These are phyloP conservation scores for Aspergillus ostianus DNA, from an alignment of 495 filamentous ascomycete species.

Conservation along the genomic window DNA sequence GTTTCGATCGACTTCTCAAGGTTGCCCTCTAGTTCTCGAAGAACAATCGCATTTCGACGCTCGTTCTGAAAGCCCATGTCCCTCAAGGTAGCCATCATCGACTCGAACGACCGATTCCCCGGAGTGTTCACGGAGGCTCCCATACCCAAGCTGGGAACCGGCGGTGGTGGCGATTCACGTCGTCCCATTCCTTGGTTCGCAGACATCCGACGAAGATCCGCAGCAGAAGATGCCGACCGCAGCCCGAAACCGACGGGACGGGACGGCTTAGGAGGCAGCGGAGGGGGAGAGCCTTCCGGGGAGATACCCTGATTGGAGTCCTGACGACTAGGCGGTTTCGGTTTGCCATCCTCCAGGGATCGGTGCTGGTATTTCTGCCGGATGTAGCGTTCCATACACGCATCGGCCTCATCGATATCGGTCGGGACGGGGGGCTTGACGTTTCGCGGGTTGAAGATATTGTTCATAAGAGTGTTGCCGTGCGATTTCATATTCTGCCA, in stretches of 20 bases:
- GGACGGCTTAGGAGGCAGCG: constrained; percentile 78
- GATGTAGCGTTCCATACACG: constrained; percentile 91
- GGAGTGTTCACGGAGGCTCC: constrained; percentile 62
- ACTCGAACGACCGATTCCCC: constrained; percentile 56
- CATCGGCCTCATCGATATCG: constrained; percentile 87
- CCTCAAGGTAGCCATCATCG: constrained; percentile 71
- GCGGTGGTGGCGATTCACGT: constrained; percentile 32
- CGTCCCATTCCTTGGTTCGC: constrained; percentile 29
- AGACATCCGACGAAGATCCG: constrained; percentile 46
- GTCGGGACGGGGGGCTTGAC: constrained; percentile 77
- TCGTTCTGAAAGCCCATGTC: constrained; percentile 95
- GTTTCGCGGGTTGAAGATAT: constrained; percentile 81
- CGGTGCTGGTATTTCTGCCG: constrained; percentile 84
- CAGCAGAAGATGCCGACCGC: constrained; percentile 70
- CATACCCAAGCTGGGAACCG: constrained; percentile 54
- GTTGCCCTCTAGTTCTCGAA: constrained; percentile 79
- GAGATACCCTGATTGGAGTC: constrained; percentile 39
- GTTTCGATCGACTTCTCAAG: constrained; percentile 82
- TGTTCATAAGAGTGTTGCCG: constrained; percentile 83
- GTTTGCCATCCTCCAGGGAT: constrained; percentile 53
- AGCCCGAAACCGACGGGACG: constrained; percentile 73
- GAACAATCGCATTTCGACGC: constrained; percentile 70
- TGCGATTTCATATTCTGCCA: constrained; percentile 84
- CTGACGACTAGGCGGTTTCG: constrained; percentile 45
- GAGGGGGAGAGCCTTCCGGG: constrained; percentile 61